phyloP scores from a whole-genome alignment of 2,329 filamentous ascomycete species.

The Botrytis sinoallii region DNA sequence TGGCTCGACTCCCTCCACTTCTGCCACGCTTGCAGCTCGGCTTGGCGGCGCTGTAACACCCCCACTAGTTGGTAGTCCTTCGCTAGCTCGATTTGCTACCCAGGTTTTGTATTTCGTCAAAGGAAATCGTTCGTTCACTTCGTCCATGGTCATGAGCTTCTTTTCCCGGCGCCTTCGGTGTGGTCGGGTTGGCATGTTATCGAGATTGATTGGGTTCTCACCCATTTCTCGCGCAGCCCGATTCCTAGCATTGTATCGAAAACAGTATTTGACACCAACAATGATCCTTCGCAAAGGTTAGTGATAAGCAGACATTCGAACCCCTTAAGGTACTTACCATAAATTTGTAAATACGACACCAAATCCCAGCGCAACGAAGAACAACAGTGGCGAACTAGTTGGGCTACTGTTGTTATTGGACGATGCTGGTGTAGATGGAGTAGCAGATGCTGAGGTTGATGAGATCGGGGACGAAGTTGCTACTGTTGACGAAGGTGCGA shows the following conservation, averaged over 20 bases:
- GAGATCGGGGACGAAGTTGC: constrained; percentile 16
- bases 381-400: constrained; percentile 73
- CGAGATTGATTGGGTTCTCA: constrained; percentile 83
- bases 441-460: constrained; percentile 19
- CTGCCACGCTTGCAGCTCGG: constrained; percentile 68
- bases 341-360: constrained; percentile 98
- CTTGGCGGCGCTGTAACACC: constrained; percentile 76
- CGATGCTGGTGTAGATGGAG: constrained; percentile 24
- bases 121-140: constrained; percentile 96
- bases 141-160: constrained; percentile 98
- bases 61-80: constrained; percentile 79
- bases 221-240: constrained; percentile 73
- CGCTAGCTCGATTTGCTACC: constrained; percentile 77
- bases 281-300: constrained; percentile 73
- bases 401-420: constrained; percentile 39
- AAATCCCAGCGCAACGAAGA: constrained; percentile 94
- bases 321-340: constrained; percentile 62
- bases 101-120: constrained; percentile 95
- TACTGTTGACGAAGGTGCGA: not conserved
- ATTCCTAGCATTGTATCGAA: constrained; percentile 94
- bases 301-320: constrained; percentile 14
- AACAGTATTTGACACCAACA: constrained; percentile 98
- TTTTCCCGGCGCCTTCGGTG: constrained; percentile 90
- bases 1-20: constrained; percentile 56
- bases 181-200: constrained; percentile 73